These are phyloP conservation scores for Sugiyamaella qingdaonensis DNA, from an alignment of 805 yeast species.

Conservation along the genomic window DNA sequence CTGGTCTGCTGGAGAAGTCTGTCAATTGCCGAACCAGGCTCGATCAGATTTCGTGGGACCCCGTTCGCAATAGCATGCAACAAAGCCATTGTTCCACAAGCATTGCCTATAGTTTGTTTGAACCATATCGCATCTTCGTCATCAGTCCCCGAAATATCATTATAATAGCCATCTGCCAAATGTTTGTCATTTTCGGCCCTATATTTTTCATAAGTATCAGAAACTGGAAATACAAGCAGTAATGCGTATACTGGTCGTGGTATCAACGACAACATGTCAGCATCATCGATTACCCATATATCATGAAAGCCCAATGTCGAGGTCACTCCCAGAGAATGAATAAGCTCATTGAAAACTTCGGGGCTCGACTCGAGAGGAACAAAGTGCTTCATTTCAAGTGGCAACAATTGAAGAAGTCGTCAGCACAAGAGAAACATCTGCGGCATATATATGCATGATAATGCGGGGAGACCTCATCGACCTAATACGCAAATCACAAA, in stretches of 20 bases:
- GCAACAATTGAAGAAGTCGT: not conserved
- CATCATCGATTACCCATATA: conserved; percentile 79
- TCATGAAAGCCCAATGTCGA: conserved; percentile 64
- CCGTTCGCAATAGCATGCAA: conserved; percentile 55
- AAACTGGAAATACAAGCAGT: conserved; percentile 78
- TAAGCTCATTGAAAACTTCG: conserved; percentile 66
- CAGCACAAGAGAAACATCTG: too few relatives aligned
- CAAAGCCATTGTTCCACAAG: conserved; percentile 89
- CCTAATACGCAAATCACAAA: too few relatives aligned
- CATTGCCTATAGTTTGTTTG: conserved; percentile 78
- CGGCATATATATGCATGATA: too few relatives aligned
- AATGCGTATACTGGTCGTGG: conserved; percentile 79
- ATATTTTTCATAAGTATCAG: conserved; percentile 53
- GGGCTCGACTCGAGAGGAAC: conserved; percentile 93
- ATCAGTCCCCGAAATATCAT: conserved; percentile 23
- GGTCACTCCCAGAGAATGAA: conserved; percentile 62
- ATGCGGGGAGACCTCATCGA: too few relatives aligned
- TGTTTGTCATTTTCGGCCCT: conserved; percentile 40
- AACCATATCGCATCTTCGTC: conserved; percentile 56
- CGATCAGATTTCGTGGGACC: conserved; percentile 29
- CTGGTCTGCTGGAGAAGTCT: conserved; percentile 29
- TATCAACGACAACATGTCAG: conserved; percentile 70
- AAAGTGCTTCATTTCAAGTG: conserved; percentile 29
- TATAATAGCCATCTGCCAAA: conserved; percentile 26
- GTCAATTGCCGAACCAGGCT: conserved; percentile 28